These are phyloP conservation scores for Phyllosticta paracitricarpa DNA, from an alignment of 2,329 filamentous ascomycete genomes.

Conservation along the genomic window DNA sequence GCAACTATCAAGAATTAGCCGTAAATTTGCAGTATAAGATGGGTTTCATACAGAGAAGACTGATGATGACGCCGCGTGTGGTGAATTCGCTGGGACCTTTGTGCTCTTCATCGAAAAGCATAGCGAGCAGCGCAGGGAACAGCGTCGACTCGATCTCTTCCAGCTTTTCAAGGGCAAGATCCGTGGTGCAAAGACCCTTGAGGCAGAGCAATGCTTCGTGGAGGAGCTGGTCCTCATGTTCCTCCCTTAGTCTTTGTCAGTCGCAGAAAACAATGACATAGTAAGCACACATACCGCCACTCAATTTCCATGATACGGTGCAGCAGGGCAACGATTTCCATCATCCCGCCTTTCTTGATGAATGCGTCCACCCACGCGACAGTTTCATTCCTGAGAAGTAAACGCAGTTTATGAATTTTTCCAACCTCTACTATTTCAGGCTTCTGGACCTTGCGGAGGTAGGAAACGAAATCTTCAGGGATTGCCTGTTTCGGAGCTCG, in stretches of 20 bases:
- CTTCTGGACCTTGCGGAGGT: slow-evolving; percentile 70
- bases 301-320: slow-evolving; percentile 92
- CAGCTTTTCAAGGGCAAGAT: slow-evolving; percentile 71
- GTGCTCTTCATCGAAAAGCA: slow-evolving; percentile 96
- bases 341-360: slow-evolving; percentile 81
- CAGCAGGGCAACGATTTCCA: slow-evolving; percentile 75
- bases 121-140: slow-evolving; percentile 74
- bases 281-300: slow-evolving; percentile 58
- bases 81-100: slow-evolving; percentile 96
- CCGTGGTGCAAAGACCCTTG: slow-evolving; percentile 89
- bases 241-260: slow-evolving; percentile 52
- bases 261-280: not conserved
- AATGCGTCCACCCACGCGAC: slow-evolving; percentile 93
- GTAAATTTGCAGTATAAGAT: not conserved
- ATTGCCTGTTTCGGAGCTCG: slow-evolving; percentile 65
- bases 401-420: slow-evolving; percentile 82
- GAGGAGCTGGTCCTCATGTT: slow-evolving; percentile 86
- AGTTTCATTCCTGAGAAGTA: slow-evolving; percentile 86
- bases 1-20: slow-evolving; percentile 43
- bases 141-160: slow-evolving; percentile 68
- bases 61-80: slow-evolving; percentile 82
- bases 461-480: slow-evolving; percentile 76
- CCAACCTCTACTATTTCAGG: slow-evolving; percentile 85
- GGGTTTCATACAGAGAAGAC: slow-evolving; percentile 53
- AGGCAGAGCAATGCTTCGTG: slow-evolving; percentile 89